These are phyloP conservation scores for Arthrobotrys sphaeroides DNA, from an alignment of 2,329 filamentous ascomycete genomes.

Conservation along the genomic window DNA sequence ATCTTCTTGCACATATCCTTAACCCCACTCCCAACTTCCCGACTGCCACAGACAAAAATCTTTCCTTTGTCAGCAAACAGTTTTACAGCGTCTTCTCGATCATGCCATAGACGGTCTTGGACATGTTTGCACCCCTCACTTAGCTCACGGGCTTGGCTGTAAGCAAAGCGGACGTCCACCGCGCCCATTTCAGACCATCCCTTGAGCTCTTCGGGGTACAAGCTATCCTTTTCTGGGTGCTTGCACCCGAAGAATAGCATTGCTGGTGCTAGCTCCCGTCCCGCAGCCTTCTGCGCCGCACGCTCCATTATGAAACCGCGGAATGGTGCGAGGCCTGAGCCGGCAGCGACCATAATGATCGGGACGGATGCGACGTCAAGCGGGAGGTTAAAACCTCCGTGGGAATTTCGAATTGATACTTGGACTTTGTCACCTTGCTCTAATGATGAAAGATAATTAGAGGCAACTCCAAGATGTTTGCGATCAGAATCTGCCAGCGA, in stretches of 20 bases:
- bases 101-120: conserved; percentile 66
- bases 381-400: conserved; percentile 66
- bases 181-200: conserved; percentile 71
- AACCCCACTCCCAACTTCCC: conserved; percentile 64
- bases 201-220: conserved; percentile 69
- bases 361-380: conserved; percentile 64
- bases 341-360: conserved; percentile 66
- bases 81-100: conserved; percentile 63
- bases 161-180: conserved; percentile 71
- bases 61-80: conserved; percentile 66
- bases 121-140: conserved; percentile 67
- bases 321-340: conserved; percentile 71
- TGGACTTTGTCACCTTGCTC: conserved; percentile 62
- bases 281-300: conserved; percentile 64
- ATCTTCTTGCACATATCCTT: conserved; percentile 63
- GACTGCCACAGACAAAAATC: conserved; percentile 73
- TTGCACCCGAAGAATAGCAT: conserved; percentile 75
- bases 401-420: conserved; percentile 63
- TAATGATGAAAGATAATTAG: conserved; percentile 69
- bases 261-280: conserved; percentile 68
- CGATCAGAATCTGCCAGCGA: conserved; percentile 64
- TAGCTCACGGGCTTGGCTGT: conserved; percentile 64
- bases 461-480: conserved; percentile 70
- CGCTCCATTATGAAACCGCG: conserved; percentile 72
- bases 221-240: conserved; percentile 66